Conservation (phyloP, 192 early-diverging fungal genomes). For the Coemansia sp. region DNA sequence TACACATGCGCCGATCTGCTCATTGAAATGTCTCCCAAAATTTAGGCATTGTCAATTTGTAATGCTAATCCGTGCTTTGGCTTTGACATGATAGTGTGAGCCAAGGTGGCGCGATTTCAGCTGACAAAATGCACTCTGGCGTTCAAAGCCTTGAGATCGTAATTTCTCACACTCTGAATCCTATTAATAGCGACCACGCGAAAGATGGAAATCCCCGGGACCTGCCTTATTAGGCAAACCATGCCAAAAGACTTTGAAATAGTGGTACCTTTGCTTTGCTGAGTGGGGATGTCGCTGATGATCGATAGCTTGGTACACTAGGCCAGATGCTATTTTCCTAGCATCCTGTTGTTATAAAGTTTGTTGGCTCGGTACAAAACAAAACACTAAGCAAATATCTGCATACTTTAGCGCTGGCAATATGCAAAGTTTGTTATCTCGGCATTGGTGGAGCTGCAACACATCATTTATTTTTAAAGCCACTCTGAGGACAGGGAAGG, state of each 20-base stretch:
- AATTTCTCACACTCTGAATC: neutral
- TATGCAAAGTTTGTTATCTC: neutral
- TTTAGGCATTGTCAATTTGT: neutral
- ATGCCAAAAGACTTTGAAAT: neutral
- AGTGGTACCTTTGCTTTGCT: neutral
- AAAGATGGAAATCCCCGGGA: constrained; percentile 7
- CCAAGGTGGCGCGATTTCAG: neutral
- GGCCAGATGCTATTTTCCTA: neutral
- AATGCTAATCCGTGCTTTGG: neutral
- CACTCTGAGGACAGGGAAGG: neutral
- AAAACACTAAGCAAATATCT: neutral
- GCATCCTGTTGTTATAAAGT: neutral
- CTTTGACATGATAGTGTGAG: neutral
- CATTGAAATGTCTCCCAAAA: neutral
- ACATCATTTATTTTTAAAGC: neutral
- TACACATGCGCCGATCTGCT: neutral
- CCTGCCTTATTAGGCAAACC: neutral
- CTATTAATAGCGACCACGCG: neutral
- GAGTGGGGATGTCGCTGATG: neutral
- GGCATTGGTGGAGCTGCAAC: neutral
- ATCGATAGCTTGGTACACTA: neutral
- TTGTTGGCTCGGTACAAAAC: neutral
- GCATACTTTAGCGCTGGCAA: neutral
- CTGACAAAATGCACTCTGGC: neutral
- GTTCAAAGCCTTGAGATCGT: no score